Evolutionary conservation across 805 yeast species (phyloP).

Genomic region (Wickerhamomyces rabaulensis): DNA sequence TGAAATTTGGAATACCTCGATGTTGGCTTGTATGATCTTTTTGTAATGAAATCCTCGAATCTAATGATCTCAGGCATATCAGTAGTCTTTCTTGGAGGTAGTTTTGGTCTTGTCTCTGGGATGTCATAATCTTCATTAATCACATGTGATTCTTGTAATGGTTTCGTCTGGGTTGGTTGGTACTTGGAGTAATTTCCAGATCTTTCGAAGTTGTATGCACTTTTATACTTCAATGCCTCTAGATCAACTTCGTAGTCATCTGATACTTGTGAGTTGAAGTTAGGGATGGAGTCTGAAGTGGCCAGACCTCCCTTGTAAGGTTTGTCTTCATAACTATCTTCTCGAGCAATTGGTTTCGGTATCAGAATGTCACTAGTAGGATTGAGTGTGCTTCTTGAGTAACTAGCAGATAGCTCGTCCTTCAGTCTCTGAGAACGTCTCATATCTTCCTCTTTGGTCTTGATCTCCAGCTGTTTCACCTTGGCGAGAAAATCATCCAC

Average conservation of each 20-base stretch:
- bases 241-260: constrained; percentile 36
- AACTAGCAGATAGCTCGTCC: neutral
- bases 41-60: constrained; percentile 21
- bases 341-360: constrained; percentile 6
- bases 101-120: neutral
- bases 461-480: constrained; percentile 6
- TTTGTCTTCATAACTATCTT: neutral
- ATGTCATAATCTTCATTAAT: neutral
- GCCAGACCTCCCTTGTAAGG: neutral
- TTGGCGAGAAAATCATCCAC: constrained; percentile 7
- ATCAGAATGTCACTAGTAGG: constrained; percentile 1
- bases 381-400: neutral
- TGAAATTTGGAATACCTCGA: constrained; percentile 18
- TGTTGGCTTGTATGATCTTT: constrained; percentile 1
- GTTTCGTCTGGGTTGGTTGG: neutral
- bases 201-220: constrained; percentile 49
- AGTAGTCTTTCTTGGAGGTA: constrained; percentile 8
- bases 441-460: constrained; percentile 6
- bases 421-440: constrained; percentile 7
- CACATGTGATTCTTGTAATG: neutral
- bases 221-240: constrained; percentile 49
- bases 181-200: constrained; percentile 25
- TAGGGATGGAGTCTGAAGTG: constrained; percentile 12
- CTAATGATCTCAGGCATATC: constrained; percentile 19
- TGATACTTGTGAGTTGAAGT: constrained; percentile 31